A percentile compares a stretch with the other conserved stretches of the same genome.
Conservation (phyloP, 306 rosid species). For the Pterocarpus macrocarpus region DNA sequence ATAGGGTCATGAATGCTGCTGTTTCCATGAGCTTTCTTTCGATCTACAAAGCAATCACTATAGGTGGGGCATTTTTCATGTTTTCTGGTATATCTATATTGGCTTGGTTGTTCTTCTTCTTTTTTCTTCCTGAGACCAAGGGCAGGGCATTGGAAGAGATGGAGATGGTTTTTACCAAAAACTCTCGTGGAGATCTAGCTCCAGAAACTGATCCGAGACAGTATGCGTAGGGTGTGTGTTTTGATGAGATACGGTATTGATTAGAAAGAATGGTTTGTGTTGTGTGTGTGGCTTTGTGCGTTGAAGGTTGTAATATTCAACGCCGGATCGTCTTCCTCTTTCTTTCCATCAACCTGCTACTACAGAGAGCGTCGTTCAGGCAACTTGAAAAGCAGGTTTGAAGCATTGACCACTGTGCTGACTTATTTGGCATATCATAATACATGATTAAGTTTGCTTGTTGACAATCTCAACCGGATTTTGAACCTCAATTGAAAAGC, state of each 20-base stretch:
- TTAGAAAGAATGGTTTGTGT: no score
- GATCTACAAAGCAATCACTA: constrained; percentile 70
- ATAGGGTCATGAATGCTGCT: constrained; percentile 67
- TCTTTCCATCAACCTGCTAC: no score
- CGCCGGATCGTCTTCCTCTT: no score
- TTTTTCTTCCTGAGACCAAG: constrained; percentile 82
- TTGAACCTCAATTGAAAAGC: no score
- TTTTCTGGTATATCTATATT: constrained; percentile 67
- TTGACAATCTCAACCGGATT: neutral
- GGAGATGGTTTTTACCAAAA: constrained; percentile 64
- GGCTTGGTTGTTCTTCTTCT: constrained; percentile 76
- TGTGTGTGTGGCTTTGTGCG: no score
- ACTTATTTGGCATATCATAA: no score
- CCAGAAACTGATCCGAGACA: neutral
- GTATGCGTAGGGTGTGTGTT: neutral
- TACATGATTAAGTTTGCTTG: neutral
- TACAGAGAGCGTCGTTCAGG: no score
- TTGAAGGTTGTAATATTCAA: no score
- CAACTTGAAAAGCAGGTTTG: no score
- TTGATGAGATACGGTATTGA: no score
- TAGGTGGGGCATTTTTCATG: constrained; percentile 84
- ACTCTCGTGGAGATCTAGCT: neutral
- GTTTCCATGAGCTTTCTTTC: constrained; percentile 76
- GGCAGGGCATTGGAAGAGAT: constrained; percentile 83
- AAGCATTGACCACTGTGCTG: no score